Base-by-base conservation (phyloP, 257 asterid genomes). In the Solanum clarkiae region DNA sequence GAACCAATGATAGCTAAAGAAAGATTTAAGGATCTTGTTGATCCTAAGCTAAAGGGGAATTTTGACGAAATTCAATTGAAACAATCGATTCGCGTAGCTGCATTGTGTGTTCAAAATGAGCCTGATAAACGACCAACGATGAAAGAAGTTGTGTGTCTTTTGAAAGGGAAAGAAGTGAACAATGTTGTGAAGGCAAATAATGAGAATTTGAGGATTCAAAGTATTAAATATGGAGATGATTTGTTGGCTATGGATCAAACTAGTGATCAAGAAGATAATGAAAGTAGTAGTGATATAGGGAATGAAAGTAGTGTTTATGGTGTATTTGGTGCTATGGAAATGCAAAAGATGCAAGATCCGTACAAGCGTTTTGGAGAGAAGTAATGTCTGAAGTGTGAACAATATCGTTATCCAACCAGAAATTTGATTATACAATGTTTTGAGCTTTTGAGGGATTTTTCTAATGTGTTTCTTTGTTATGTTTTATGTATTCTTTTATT, bases 301-400 rank as follows among this genome's bases (percentile, higher is more conserved):
- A 94, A 93, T 79, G 96, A 93, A 86, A 95, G 95, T 57, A 91
- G 97, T 81, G 92, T 90, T 18, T 94, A 91, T 87, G 98, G 97
- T 20, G 98, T 94, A 2, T 95, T 95, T 87, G 96, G 97, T 71
- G 93, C 94, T 40, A 81, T 95, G 86, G 93, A 91, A 71, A 71
- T 90, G 47, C 93, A 94, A 24, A 92, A 82, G 88, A 93, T 93
- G 93, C 88, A 90, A 55, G 92, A 91, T 72, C 90, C 98, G 9
- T 88, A 90, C 85, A 90, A 80, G 11, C 86, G 84, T 84, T 89
- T 82, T 55, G 90, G 89, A 56, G 87, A 68, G 2, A 69, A 69
- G 18, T 69, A 40, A 69, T 9, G 26, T 51, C 9, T 3, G 22
- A 24, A 59, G 60, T 24, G 15, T 8, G 24, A 51, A 49, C 42